Base-by-base conservation (phyloP, 2,329 filamentous ascomycete genomes). In the Hypoxylon sp. region DNA sequence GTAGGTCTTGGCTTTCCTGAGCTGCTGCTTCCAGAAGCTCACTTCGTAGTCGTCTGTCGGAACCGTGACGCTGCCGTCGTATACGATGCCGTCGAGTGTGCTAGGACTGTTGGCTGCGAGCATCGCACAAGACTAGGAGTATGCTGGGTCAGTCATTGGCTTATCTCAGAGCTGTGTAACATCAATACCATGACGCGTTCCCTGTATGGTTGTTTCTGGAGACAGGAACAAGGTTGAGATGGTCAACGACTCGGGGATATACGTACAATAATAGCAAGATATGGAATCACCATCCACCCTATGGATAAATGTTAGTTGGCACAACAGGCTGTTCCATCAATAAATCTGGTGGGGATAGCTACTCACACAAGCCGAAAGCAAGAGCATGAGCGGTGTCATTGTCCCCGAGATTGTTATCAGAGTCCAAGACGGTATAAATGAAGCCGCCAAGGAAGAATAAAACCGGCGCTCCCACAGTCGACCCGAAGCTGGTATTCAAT, bases 271-370 rank as follows among this genome's bases (percentile, higher is more conserved):
- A 77, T 77, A 41, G 76, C 76, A 2, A 77, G 71, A 27, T 75
- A 73, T 0, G 75, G 75, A 39, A 78, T 75, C 8, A 76, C 74
- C 75, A 77, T 77, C 75, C 75, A 78, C 76, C 76, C 76, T 76
- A 25, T 54, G 21, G 14, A 16, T 9, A 27, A 7, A 2, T 19
- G 19, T 69, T 46, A 67, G 64, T 41, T 58, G 1, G 1, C 25
- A 19, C 12, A 55, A 14, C 6, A 21, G 8, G n/a, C 3, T 9
- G 5, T 11, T 19, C 5, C 14, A 16, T 12, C 3, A 14, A 19
- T 1, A n/a, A 1, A 19, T 19, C 7, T 16, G 7, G 14, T 2
- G n/a, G 32, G 23, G 27, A 12, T 9, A 19, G 6, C 29, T 34
- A 70, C 75, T 71, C 67, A 78, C 76, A 78, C 66, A 77, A 72